Evolutionary conservation across 768 basidiomycete genomes (phyloP), one percentile per base, ranked within the genome.

Genomic region (Suillus subalutaceus): DNA sequence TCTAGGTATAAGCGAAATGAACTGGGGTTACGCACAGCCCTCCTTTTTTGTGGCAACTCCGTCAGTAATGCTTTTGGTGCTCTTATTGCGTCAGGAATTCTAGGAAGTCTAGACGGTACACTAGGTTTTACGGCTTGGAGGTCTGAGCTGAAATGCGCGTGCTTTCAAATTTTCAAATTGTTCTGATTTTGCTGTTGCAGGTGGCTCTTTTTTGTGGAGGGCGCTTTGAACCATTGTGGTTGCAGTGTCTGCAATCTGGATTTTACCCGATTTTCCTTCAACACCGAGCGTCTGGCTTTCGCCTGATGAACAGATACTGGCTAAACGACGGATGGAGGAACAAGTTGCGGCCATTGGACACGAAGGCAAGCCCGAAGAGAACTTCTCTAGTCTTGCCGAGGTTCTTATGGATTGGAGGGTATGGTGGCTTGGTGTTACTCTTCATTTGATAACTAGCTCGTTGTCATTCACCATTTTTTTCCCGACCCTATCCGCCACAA

Each of bases 1-100:
- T 69, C 30, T 40, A 68, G 58, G 56, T 92, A 92, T 80, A 90
- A 84, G 64, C 83, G 85, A 40, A 79, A 79, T 38, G 91, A 93
- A 72, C 81, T 93, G 41, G 90, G 89, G 53, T 78, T 87, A 35
- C 82, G 90, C 63, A 88, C 84, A 23, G 88, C 90, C 5, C 73
- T 90, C 61, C 80, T 92, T 35, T 85, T 83, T 61, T 90, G 90
- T 66, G 91, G 92, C 38, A 87, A 82, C 71, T 80, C 94, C 7
- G 85, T 93, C 65, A 88, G 86, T 56, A 94, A 93, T 80, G 92
- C 91, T 4, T 92, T 93, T 74, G 91, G 92, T 4, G 83, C 90
- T 0, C 79, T 93, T 20, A 84, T 93, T 55, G 91, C 92, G 5
- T 89, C 90, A 12, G 90, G 86, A 4, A 91, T 94, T 62, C 82